Evolutionary conservation across 345 rosid genomes (phyloP), one percentile per base, ranked within the genome.

Genomic region (Corchorus olitorius): DNA sequence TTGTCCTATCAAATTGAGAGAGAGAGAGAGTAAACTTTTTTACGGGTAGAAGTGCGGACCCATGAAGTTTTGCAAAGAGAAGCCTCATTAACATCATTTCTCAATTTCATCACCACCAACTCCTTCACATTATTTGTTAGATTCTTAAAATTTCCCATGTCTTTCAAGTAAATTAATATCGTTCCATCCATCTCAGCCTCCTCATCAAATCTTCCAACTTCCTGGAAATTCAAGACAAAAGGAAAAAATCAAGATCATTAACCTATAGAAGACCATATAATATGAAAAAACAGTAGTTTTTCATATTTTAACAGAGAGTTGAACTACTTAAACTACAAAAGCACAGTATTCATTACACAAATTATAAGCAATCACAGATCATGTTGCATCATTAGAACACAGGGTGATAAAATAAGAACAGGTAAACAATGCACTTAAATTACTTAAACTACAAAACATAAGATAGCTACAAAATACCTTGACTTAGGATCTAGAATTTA

Each of bases 1-100:
- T 27, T 27, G 27, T 27, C 27, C 27, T 27, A 27, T 27, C 27
- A 27, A 27, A 27, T 0, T 27, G 8, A 48, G 55, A 67, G 8
- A 60, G 4, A 72, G 17, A 79, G 27, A 27, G 27, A 27, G 27
- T 27, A 27, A 27, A 81, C 81, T 80, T 53, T 75, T 34, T 61
- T 53, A 39, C 5, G 50, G 13, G 52, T 65, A 27, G 73, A 59
- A 72, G 67, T 65, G 68, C 79, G 64, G 22, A 72, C 72, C 83
- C 81, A 83, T 15, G 74, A 77, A 72, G 79, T 77, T 75, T 65
- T 77, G 43, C 86, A 83, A 2, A 83, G 77, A 75, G 81, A 77
- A 75, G 83, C 83, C 70, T 80, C 76, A 55, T 70, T 75, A 14
- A 79, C 86, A 75, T 80, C 86, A 70, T 60, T 66, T 75, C 63